Evolutionary conservation across 75 land plant species (phyloP), one percentile per base, ranked within the genome.

Genomic region (Selaginella moellendorffii): DNA sequence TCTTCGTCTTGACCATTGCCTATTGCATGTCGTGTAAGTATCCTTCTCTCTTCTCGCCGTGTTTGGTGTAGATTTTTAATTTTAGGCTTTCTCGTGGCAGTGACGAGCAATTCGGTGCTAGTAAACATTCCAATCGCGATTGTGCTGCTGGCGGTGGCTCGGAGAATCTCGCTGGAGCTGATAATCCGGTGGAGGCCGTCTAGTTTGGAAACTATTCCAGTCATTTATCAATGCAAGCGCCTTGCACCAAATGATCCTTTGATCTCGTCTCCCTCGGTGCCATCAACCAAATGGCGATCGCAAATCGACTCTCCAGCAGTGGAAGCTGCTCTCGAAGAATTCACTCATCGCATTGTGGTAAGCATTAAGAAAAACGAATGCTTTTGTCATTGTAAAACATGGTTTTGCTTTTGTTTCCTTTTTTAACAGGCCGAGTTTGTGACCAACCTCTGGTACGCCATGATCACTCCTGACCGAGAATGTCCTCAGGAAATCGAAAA

Each of bases 11-110:
- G 5, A 82, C 83, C n/a, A 74, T 93, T 21, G 75, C 98, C 0
- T 93, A 85, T 67, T 78, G 83, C 28, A 85, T 93, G 90, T 93
- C 98, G 1, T 69, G 96, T 89, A 66, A 79, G 90, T 69, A 0
- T 36, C 46, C 14, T 36, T 36, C 46, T 36, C 46, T 36, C 46
- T n/a, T n/a, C n/a, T 36, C 46, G 5, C 10, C 46, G 46, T 36
- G 46, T 36, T 14, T 36, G 46, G 14, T 36, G 14, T 36, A 36
- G 14, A 36, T 36, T 5, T 14, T 5, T 36, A 36, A 5, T 36
- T 36, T 36, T 36, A 5, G n/a, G n/a, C 14, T 36, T 36, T 14
- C 14, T 36, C 14, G 46, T 36, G 14, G 14, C 85, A 90, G 97
- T 90, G 66, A 95, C 97, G 22, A 90, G 97, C 69, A 80, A 78